Evolutionary conservation across 2,329 filamentous ascomycete species (phyloP).

Genomic region (Colletotrichum limetticola): DNA sequence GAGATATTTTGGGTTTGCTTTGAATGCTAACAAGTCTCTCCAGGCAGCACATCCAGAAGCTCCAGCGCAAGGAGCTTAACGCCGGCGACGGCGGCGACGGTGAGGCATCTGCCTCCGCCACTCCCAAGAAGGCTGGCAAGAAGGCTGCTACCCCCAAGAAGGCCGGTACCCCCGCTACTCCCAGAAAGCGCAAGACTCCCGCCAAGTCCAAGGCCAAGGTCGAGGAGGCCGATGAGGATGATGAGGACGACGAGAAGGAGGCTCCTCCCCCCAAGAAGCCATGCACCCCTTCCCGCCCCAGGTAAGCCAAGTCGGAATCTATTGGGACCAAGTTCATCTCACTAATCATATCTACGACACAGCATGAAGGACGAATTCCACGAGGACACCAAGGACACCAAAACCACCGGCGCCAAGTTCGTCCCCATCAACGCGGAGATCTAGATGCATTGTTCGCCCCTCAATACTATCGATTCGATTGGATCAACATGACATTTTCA

Average conservation of each 20-base stretch:
- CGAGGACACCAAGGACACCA: neutral
- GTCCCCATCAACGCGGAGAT: slow-evolving; percentile 31
- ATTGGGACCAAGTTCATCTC: neutral
- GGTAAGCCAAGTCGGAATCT: neutral
- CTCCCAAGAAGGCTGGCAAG: slow-evolving; percentile 28
- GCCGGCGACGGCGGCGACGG: slow-evolving; percentile 32
- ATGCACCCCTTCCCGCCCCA: slow-evolving; percentile 9
- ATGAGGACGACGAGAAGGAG: slow-evolving; percentile 41
- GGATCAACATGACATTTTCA: neutral
- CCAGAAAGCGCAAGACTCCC: slow-evolving; percentile 44
- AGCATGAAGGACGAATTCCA: slow-evolving; percentile 5
- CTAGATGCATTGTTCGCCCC: neutral
- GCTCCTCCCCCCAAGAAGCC: slow-evolving; percentile 37
- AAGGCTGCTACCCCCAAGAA: slow-evolving; percentile 22
- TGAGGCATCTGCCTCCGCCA: neutral
- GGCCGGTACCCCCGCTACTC: slow-evolving; percentile 35
- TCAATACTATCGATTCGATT: neutral
- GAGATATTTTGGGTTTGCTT: no score
- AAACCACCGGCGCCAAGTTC: neutral
- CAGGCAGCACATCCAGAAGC: slow-evolving; percentile 60
- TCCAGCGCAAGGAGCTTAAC: slow-evolving; percentile 48
- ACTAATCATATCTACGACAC: neutral
- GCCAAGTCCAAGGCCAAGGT: slow-evolving; percentile 37
- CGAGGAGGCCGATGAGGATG: slow-evolving; percentile 41
- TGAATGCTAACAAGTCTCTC: slow-evolving; percentile 28